Evolutionary conservation across 1,139 yeast species (phyloP), one percentile per base, ranked within the genome.

Genomic region (Taphrina flavorubra): DNA sequence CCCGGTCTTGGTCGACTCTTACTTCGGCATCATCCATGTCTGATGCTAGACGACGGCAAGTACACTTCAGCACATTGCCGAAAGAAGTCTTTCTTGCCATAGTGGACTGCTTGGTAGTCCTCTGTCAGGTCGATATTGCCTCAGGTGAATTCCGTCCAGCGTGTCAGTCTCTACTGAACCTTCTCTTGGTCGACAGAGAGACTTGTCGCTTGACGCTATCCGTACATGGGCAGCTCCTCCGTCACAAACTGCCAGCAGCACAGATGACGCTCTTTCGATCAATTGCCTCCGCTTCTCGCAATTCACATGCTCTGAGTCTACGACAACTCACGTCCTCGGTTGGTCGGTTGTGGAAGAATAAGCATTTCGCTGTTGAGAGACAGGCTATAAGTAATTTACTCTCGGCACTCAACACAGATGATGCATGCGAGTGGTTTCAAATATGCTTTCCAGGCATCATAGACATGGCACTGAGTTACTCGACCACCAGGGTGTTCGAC

Each of bases 371-470:
- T 7, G 16, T 11, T 10, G 58, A 53, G 42, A 13, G 34, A 36
- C 58, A 53, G 34, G 58, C 58, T 10, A 13, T 53, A 6, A 53
- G 42, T 13, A 53, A 53, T 34, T 10, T 53, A 6, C 40, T 34
- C 20, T 53, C 58, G 14, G 58, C 58, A 6, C 58, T 53, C 1
- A 5, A 13, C 13, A 40, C 20, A 34, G 58, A 53, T 13, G 58
- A 53, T 2, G 58, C 58, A 14, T 37, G 40, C 42, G 34, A 16
- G n/a, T 53, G 58, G 58, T 53, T 53, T 16, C 40, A 36, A 1
- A 34, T 53, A 11, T 53, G 58, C 58, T 53, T 53, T 36, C 39
- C 58, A 4, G 58, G 58, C 42, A 37, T 53, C 58, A n/a, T n/a
- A 8, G 58, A 34, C 16, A 37, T 53, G 42, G 25, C 40, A 14